phyloP scores from a whole-genome alignment of 805 yeast species.

The Candida ponderosae region DNA sequence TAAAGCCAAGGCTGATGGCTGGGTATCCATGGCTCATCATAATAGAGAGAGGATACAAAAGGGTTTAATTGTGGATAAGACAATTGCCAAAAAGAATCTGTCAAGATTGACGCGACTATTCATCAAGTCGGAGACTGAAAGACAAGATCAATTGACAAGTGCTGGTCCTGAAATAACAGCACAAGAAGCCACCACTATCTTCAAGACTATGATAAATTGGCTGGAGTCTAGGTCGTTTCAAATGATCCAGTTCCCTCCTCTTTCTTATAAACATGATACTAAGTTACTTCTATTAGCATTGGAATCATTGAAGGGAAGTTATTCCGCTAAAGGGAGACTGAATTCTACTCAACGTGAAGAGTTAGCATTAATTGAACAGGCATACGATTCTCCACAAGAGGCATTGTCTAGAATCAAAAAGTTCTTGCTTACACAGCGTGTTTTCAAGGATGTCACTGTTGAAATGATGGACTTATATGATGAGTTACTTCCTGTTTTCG shows the following conservation, averaged over 20 bases:
- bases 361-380: slow-evolving; percentile 87
- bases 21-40: slow-evolving; percentile 90
- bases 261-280: slow-evolving; percentile 88
- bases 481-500: slow-evolving; percentile 76
- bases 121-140: slow-evolving; percentile 86
- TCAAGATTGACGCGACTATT: slow-evolving; percentile 89
- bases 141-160: slow-evolving; percentile 71
- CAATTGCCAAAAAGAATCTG: slow-evolving; percentile 86
- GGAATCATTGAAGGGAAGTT: slow-evolving; percentile 79
- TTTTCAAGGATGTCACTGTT: slow-evolving; percentile 79
- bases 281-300: slow-evolving; percentile 83
- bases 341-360: slow-evolving; percentile 90
- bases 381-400: slow-evolving; percentile 95
- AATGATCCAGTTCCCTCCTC: slow-evolving; percentile 91
- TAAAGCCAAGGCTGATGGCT: slow-evolving; percentile 93
- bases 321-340: slow-evolving; percentile 65
- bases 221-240: slow-evolving; percentile 73
- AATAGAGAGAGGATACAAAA: slow-evolving; percentile 82
- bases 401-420: slow-evolving; percentile 78
- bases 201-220: slow-evolving; percentile 88
- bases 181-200: slow-evolving; percentile 81
- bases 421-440: slow-evolving; percentile 77
- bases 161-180: slow-evolving; percentile 86
- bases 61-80: slow-evolving; percentile 92
- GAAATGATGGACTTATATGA: slow-evolving; percentile 91